These are phyloP conservation scores for Eimeria sp. DNA, from an alignment of 169 alveolate genomes.

Conservation along the genomic window DNA sequence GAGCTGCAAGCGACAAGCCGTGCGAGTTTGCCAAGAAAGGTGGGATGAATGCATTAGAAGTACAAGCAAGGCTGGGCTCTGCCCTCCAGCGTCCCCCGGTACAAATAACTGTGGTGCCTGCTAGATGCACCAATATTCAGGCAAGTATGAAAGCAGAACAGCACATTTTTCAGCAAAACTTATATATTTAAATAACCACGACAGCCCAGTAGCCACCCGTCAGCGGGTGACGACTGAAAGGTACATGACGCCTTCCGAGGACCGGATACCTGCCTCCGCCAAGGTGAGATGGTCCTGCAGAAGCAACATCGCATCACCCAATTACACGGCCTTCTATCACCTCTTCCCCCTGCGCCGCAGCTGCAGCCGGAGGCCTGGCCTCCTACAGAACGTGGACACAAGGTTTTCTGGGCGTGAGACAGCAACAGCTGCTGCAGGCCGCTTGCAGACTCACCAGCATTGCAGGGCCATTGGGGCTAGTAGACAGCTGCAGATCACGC, in stretches of 20 bases:
- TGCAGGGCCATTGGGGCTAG: conserved; percentile 1
- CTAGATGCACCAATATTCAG: not conserved
- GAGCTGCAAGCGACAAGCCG: not conserved
- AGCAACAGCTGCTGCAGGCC: conserved; percentile 8
- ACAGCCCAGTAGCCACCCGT: not conserved
- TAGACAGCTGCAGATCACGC: conserved; percentile 55
- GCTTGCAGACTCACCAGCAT: conserved; percentile 20
- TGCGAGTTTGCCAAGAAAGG: conserved; percentile 47
- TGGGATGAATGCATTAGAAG: not conserved
- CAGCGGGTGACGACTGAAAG: conserved; percentile 52
- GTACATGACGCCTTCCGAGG: conserved; percentile 33
- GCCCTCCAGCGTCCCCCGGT: conserved; percentile 18
- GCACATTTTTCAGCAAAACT: not conserved
- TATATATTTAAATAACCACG: not conserved
- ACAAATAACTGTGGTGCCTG: not conserved
- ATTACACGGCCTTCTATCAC: not conserved
- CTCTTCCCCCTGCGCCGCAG: not conserved
- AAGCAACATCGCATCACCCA: not conserved
- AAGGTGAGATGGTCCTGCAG: conserved; percentile 55
- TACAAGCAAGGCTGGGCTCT: not conserved
- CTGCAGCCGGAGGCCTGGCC: not conserved
- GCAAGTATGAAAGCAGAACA: not conserved
- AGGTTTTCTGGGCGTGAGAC: not conserved
- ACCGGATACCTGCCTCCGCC: conserved; percentile 55
- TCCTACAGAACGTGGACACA: not conserved